phyloP scores from a whole-genome alignment of 2,329 filamentous ascomycete genomes.

The Diaporthe sp. region DNA sequence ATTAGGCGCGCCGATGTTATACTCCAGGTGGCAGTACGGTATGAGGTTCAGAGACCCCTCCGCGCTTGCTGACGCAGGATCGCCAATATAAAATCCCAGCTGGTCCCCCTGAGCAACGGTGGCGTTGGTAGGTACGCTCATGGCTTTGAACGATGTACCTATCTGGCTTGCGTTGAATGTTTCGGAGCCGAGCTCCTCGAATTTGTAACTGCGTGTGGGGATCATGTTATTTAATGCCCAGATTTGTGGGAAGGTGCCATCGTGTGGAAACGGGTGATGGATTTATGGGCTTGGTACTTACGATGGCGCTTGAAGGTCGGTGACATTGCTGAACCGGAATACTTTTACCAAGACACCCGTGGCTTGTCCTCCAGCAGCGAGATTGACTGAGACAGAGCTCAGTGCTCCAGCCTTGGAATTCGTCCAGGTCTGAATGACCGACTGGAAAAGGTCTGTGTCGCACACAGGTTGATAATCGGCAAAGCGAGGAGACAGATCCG shows the following conservation, averaged over 20 bases:
- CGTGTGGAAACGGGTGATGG: too few species aligned
- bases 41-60: constrained; percentile 26
- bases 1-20: constrained; percentile 16
- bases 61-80: constrained; percentile 16
- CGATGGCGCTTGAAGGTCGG: constrained; percentile 27
- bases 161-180: constrained; percentile 33
- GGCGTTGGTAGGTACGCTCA: constrained; percentile 11
- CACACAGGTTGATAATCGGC: constrained; percentile 31
- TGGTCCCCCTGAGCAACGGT: constrained; percentile 30
- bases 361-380: constrained; percentile 26
- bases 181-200: constrained; percentile 30
- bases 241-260: not conserved
- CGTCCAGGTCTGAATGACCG: constrained; percentile 34
- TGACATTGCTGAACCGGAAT: constrained; percentile 27
- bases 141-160: constrained; percentile 34
- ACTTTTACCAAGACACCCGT: constrained; percentile 7
- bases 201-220: constrained; percentile 9
- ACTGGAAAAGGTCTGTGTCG: constrained; percentile 30
- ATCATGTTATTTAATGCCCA: not conserved
- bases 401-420: constrained; percentile 32
- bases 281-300: not conserved
- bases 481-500: constrained; percentile 28
- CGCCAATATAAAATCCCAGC: constrained; percentile 33
- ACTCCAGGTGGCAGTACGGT: constrained; percentile 36
- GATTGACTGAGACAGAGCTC: constrained; percentile 25